phyloP scores from a whole-genome alignment of 495 filamentous ascomycete genomes.

The Cetradonia linearis region DNA sequence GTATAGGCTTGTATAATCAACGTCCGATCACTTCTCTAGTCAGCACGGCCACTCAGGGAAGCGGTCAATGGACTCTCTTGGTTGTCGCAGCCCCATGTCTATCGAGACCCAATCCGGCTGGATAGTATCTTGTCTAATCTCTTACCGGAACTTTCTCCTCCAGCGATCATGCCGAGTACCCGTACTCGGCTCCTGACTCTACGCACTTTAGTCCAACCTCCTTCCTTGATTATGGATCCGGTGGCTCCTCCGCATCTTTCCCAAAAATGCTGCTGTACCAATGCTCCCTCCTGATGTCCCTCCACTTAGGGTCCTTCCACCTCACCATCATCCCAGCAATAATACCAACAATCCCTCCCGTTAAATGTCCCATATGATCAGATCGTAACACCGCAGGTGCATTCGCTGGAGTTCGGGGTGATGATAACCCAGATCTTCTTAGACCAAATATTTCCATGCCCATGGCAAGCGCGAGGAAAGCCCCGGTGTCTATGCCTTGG shows the following conservation, averaged over 20 bases:
- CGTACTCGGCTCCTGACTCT: no score
- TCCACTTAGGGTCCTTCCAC: slow-evolving; percentile 15
- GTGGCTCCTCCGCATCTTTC: neutral
- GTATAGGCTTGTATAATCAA: no score
- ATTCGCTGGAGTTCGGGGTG: neutral
- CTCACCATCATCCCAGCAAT: slow-evolving; percentile 28
- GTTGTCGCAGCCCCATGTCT: no score
- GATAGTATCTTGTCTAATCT: no score
- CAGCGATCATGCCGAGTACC: no score
- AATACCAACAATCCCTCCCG: slow-evolving; percentile 49
- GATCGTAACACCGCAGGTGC: slow-evolving; percentile 25
- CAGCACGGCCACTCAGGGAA: no score
- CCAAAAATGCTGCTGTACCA: slow-evolving; percentile 6
- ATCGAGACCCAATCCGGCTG: no score
- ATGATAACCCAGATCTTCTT: slow-evolving; percentile 3
- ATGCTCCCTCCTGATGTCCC: slow-evolving; percentile 11
- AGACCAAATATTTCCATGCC: slow-evolving; percentile 6
- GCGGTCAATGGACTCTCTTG: no score
- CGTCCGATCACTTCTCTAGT: no score
- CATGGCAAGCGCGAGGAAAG: slow-evolving; percentile 8
- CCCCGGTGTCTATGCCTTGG: slow-evolving; percentile 13
- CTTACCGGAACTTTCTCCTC: no score
- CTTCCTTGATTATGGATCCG: neutral
- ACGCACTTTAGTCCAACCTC: no score
- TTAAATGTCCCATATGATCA: slow-evolving; percentile 66